phyloP scores from a whole-genome alignment of 768 basidiomycete genomes.

The Suillus hirtellus region DNA sequence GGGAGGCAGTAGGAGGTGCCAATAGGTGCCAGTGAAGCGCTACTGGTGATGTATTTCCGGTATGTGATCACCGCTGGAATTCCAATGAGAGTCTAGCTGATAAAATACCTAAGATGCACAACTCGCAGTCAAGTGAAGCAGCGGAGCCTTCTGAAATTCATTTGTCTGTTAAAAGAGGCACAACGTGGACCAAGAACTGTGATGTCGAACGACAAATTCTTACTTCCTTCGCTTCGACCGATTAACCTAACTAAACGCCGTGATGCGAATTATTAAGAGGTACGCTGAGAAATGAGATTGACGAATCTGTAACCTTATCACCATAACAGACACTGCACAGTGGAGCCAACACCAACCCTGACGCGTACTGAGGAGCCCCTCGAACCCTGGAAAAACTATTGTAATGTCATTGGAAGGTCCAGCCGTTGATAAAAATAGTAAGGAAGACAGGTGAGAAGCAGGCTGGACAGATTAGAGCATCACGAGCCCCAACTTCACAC shows the following conservation, averaged over 20 bases:
- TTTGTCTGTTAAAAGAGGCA: neutral
- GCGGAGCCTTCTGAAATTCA: neutral
- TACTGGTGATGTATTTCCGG: neutral
- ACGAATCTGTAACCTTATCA: slow-evolving; percentile 8
- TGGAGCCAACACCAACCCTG: neutral
- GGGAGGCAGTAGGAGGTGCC: neutral
- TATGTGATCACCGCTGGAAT: neutral
- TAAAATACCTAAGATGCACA: neutral
- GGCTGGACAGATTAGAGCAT: slow-evolving; percentile 18
- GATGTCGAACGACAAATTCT: neutral
- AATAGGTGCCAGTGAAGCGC: neutral
- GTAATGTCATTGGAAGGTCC: slow-evolving; percentile 7
- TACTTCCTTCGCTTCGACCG: neutral
- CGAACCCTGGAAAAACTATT: slow-evolving; percentile 1
- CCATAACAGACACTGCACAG: slow-evolving; percentile 4
- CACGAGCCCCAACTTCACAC: slow-evolving; percentile 25
- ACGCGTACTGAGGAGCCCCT: neutral
- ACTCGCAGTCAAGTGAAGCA: neutral
- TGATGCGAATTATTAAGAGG: slow-evolving; percentile 7
- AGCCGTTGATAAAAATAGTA: slow-evolving; percentile 21
- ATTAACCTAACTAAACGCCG: slow-evolving; percentile 7
- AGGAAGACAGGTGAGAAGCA: slow-evolving; percentile 18
- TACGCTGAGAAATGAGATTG: slow-evolving; percentile 5
- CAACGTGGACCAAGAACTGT: neutral
- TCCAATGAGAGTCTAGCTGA: neutral